These are phyloP conservation scores for Lachancea thermotolerans DNA, from an alignment of 805 yeast genomes.

Conservation along the genomic window DNA sequence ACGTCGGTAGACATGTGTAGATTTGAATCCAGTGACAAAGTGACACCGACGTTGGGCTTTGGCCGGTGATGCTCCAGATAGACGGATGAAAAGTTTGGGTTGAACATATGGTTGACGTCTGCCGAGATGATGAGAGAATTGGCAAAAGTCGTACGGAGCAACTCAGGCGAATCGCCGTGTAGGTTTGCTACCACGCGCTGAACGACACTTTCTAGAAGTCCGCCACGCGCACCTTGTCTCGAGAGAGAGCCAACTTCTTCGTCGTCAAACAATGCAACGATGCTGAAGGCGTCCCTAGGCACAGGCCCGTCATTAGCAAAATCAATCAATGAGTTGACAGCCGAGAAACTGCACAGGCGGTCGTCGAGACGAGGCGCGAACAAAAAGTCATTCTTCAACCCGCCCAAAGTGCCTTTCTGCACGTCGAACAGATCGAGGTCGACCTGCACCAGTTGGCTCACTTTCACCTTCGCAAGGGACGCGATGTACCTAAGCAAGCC, in stretches of 20 bases:
- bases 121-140: constrained; percentile 77
- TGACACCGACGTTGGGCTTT: constrained; percentile 67
- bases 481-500: constrained; percentile 64
- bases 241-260: constrained; percentile 81
- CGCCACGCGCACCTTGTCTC: constrained; percentile 79
- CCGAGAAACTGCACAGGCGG: constrained; percentile 73
- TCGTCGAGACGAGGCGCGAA: constrained; percentile 83
- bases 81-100: constrained; percentile 66
- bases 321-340: constrained; percentile 52
- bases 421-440: constrained; percentile 79
- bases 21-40: constrained; percentile 68
- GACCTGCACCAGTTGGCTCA: constrained; percentile 56
- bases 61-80: constrained; percentile 78
- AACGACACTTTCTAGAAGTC: constrained; percentile 58
- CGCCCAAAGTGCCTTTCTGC: constrained; percentile 74
- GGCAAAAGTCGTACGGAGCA: constrained; percentile 46
- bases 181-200: constrained; percentile 42
- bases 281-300: constrained; percentile 38
- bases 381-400: constrained; percentile 67
- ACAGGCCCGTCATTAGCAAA: constrained; percentile 37
- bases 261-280: constrained; percentile 65
- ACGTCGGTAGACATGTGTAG: constrained; percentile 81
- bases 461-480: constrained; percentile 48
- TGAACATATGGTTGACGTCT: constrained; percentile 75
- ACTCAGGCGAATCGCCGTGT: constrained; percentile 19